Conservation (phyloP, 2,329 filamentous ascomycete genomes). For the Ophiostoma tasmaniense region DNA sequence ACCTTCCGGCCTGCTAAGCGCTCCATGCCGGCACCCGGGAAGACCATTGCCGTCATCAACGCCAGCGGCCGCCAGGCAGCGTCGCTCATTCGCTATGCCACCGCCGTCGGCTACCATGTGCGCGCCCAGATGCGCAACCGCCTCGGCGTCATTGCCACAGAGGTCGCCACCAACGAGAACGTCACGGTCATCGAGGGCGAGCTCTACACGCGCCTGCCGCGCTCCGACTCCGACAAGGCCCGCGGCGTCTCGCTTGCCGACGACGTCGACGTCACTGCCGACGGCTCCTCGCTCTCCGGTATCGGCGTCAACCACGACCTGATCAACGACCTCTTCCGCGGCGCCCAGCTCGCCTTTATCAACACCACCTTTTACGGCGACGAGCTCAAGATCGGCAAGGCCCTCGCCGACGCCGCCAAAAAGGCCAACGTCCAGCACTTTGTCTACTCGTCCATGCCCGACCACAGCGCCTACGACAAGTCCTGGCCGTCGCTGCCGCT, state of each 20-base stretch:
- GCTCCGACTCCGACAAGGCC: constrained; percentile 39
- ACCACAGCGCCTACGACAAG: constrained; percentile 72
- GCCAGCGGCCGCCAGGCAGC: constrained; percentile 92
- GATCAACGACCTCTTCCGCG: constrained; percentile 70
- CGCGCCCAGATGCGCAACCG: constrained; percentile 83
- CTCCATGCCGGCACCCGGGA: constrained; percentile 52
- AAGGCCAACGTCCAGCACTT: constrained; percentile 79
- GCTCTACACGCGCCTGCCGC: constrained; percentile 48
- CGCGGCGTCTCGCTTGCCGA: constrained; percentile 20
- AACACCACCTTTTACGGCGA: constrained; percentile 97
- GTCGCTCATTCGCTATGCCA: constrained; percentile 87
- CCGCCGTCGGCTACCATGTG: constrained; percentile 87
- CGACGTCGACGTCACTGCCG: constrained; percentile 57
- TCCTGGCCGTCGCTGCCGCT: constrained; percentile 76
- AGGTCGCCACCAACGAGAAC: constrained; percentile 72
- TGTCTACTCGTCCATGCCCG: constrained; percentile 95
- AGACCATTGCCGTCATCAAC: constrained; percentile 91
- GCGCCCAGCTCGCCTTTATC: constrained; percentile 85
- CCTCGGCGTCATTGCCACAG: constrained; percentile 79
- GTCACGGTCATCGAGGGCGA: constrained; percentile 58
- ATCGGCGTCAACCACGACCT: constrained; percentile 63
- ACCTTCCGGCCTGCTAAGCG: constrained; percentile 54
- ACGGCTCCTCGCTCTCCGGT: constrained; percentile 48
- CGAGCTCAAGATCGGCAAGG: constrained; percentile 81
- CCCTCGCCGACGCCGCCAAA: constrained; percentile 82